Percentiles rank a stretch among this genome's conserved stretches.
These are phyloP conservation scores for Colletotrichum simmondsii DNA, from an alignment of 2,329 filamentous ascomycete genomes.

Conservation along the genomic window DNA sequence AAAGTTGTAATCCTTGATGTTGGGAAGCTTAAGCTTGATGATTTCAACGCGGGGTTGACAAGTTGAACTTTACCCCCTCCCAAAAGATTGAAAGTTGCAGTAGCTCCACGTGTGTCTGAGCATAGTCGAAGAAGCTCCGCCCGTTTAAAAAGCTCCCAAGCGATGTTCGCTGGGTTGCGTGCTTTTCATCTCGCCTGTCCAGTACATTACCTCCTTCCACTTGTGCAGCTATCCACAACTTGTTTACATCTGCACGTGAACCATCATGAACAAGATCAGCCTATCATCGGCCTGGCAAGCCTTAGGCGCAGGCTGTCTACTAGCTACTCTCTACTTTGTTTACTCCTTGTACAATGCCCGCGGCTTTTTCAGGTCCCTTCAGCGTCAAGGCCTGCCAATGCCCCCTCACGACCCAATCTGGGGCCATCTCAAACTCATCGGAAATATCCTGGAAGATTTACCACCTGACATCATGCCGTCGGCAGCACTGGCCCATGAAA, in stretches of 20 bases:
- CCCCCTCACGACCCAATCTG: conserved; percentile 16
- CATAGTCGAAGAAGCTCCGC: neutral
- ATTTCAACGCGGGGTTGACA: neutral
- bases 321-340: neutral
- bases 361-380: conserved; percentile 11
- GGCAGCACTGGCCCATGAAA: conserved; percentile 2
- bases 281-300: neutral
- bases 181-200: no score
- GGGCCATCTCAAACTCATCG: conserved; percentile 19
- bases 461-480: conserved; percentile 11
- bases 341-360: conserved; percentile 13
- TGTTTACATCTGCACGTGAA: neutral
- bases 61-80: neutral
- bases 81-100: neutral
- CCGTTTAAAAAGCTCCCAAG: neutral
- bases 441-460: conserved; percentile 2
- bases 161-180: neutral
- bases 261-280: neutral
- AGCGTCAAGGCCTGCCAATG: conserved; percentile 11
- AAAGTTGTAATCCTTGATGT: neutral
- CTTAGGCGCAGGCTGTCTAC: neutral
- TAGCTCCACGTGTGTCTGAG: neutral
- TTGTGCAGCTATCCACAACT: neutral
- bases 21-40: neutral
- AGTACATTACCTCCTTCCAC: no score